These are phyloP conservation scores for Parafenestella ontariensis DNA, from an alignment of 2,329 filamentous ascomycete species.

Conservation along the genomic window DNA sequence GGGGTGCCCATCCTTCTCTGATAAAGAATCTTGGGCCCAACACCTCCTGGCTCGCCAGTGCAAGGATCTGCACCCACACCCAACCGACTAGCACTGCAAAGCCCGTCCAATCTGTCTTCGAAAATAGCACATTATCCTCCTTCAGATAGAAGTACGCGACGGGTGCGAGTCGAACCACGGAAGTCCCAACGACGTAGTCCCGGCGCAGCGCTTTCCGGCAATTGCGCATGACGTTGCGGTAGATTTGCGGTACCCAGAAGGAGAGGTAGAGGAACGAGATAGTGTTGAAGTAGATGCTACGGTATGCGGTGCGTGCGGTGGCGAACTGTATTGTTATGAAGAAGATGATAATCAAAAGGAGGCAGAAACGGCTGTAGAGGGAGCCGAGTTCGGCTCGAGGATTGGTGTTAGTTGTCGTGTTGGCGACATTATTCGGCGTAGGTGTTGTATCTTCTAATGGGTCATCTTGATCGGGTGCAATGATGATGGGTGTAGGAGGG, in stretches of 20 bases:
- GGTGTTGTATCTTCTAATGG: slow-evolving; percentile 45
- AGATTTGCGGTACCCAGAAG: slow-evolving; percentile 91
- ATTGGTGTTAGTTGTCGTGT: slow-evolving; percentile 30
- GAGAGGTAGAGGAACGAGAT: slow-evolving; percentile 81
- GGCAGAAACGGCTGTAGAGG: slow-evolving; percentile 68
- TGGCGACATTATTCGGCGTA: slow-evolving; percentile 35
- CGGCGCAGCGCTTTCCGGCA: slow-evolving; percentile 90
- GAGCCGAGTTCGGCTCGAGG: slow-evolving; percentile 60
- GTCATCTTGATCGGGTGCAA: slow-evolving; percentile 66
- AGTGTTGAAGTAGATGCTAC: slow-evolving; percentile 64
- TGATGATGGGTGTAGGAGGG: slow-evolving; percentile 63
- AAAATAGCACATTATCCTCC: slow-evolving; percentile 80
- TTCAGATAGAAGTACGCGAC: slow-evolving; percentile 86
- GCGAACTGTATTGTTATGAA: slow-evolving; percentile 67
- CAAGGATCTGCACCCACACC: slow-evolving; percentile 85
- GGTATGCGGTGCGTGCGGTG: slow-evolving; percentile 61
- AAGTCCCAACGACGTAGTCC: slow-evolving; percentile 89
- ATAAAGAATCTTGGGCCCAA: slow-evolving; percentile 89
- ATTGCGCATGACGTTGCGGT: slow-evolving; percentile 87
- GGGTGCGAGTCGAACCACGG: slow-evolving; percentile 76
- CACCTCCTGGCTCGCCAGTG: slow-evolving; percentile 81
- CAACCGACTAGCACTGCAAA: slow-evolving; percentile 73
- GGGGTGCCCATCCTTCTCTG: slow-evolving; percentile 69
- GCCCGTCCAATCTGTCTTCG: slow-evolving; percentile 69
- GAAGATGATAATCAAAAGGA: slow-evolving; percentile 63